Conservation (phyloP, 1,284 basidiomycete species). For the Ustilago lituana region DNA sequence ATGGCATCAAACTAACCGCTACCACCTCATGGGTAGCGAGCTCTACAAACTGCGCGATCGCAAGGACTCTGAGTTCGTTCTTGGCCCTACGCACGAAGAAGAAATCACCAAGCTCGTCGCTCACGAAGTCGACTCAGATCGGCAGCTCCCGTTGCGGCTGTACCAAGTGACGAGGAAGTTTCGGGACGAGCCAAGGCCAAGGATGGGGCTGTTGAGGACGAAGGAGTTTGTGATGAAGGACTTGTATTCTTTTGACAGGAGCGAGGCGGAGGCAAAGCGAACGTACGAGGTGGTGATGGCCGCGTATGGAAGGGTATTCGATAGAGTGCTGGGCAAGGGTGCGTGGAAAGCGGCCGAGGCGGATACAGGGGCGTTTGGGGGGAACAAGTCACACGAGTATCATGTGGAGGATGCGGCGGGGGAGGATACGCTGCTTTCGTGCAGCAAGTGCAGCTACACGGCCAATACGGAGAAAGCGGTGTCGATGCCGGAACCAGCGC, state of each 20-base stretch:
- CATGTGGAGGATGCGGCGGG: constrained; percentile 64
- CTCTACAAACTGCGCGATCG: constrained; percentile 66
- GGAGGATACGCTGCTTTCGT: constrained; percentile 66
- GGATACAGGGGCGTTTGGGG: constrained; percentile 68
- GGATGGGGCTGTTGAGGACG: constrained; percentile 66
- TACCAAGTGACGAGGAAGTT: constrained; percentile 68
- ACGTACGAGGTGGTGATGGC: constrained; percentile 63
- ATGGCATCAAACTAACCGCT: constrained; percentile 64
- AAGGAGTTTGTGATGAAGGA: constrained; percentile 69
- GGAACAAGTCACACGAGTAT: constrained; percentile 67
- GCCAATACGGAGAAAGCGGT: constrained; percentile 66
- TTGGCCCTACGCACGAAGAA: constrained; percentile 68
- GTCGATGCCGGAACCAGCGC: constrained; percentile 28
- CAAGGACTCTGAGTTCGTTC: constrained; percentile 59
- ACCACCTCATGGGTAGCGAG: constrained; percentile 63
- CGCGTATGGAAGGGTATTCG: constrained; percentile 64
- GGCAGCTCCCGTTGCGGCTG: constrained; percentile 63
- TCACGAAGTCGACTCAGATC: constrained; percentile 55
- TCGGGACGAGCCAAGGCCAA: constrained; percentile 67
- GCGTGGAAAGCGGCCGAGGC: constrained; percentile 63
- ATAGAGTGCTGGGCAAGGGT: constrained; percentile 38
- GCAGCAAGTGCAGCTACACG: constrained; percentile 60
- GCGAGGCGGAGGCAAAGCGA: constrained; percentile 11
- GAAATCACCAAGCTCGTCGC: constrained; percentile 67
- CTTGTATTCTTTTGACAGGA: constrained; percentile 67